Base-by-base conservation (phyloP, 1,284 basidiomycete genomes). In the Mycena citricolor region DNA sequence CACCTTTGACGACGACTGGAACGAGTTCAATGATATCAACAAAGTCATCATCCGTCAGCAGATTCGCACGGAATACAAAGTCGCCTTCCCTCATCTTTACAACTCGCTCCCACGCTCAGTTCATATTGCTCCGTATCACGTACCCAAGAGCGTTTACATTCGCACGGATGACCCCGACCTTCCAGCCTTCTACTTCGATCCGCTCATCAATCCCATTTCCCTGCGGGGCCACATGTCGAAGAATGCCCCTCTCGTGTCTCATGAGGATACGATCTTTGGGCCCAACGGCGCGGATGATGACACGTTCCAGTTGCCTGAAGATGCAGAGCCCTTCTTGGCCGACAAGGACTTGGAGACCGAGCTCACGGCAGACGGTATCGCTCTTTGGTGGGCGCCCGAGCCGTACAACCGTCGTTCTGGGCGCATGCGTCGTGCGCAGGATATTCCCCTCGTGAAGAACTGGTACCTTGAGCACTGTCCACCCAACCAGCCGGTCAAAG, bases 1-100 rank as follows among this genome's bases (percentile, higher is more conserved):
- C 60, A 79, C 88, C 8, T 97, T 93, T 59, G 97, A 99, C 61
- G 95, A 99, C 66, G 97, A 99, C 63, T 99, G 97, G 94, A 98
- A 98, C 69, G 95, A 99, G 68, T 99, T 99, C 62, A 99, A 99
- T 64, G 97, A 99, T 64, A 97, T 99, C 68, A 95, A 97, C 74
- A 99, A 99, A 69, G 90, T 99, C 62, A 97, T 99, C 66, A 99
- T 99, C 55, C 93, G 97, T 23, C 94, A 98, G 62, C 93, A 97
- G 64, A 97, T 99, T 54, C 83, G 97, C 39, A 99, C 97, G 3
- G 97, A 99, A 70, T 99, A 99, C 78, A 97, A 95, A 64, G 94
- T 99, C 43, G 95, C 95, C 0, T 99, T 98, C 77, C 97, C 97
- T 19, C 97, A 99, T 61, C 77, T 99, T 2, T 99, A 99, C 75